phyloP scores from a whole-genome alignment of 139 green algal genomes.

The Tetraselmis striata region DNA sequence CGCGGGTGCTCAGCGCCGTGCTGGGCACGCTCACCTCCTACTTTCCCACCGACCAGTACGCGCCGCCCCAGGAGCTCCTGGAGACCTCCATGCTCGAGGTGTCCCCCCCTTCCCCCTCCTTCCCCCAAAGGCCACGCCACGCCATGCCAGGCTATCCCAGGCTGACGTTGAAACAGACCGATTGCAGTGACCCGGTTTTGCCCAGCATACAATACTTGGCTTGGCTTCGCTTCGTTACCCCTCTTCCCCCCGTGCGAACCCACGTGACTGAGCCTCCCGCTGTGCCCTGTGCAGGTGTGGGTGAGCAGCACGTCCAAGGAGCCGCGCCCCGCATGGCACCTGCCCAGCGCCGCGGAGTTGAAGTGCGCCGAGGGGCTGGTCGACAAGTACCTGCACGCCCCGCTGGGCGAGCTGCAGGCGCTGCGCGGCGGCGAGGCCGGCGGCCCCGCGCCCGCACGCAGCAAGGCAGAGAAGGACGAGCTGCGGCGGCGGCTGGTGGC shows the following conservation, averaged over 20 bases:
- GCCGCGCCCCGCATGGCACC: conserved; percentile 6
- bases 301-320: not conserved
- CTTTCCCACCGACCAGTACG: conserved; percentile 39
- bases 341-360: not conserved
- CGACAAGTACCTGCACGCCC: conserved; percentile 4
- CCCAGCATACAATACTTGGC: no score
- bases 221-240: no score
- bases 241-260: no score
- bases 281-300: not conserved
- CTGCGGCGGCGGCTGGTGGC: conserved; percentile 25
- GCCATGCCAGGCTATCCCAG: no score
- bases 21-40: conserved; percentile 17
- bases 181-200: no score
- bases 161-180: no score
- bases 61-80: not conserved
- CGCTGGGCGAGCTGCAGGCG: conserved; percentile 12
- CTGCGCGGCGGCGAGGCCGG: not conserved
- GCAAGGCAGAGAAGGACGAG: conserved; percentile 9
- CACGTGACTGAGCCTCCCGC: no score
- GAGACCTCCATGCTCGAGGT: not conserved
- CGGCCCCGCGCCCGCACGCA: not conserved
- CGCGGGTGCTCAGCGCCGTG: conserved; percentile 14
- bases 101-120: no score
- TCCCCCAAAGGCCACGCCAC: not conserved
- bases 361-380: conserved; percentile 20